Base-by-base conservation (phyloP, 192 early-diverging fungal genomes). In the Ambispora gerdemannii region DNA sequence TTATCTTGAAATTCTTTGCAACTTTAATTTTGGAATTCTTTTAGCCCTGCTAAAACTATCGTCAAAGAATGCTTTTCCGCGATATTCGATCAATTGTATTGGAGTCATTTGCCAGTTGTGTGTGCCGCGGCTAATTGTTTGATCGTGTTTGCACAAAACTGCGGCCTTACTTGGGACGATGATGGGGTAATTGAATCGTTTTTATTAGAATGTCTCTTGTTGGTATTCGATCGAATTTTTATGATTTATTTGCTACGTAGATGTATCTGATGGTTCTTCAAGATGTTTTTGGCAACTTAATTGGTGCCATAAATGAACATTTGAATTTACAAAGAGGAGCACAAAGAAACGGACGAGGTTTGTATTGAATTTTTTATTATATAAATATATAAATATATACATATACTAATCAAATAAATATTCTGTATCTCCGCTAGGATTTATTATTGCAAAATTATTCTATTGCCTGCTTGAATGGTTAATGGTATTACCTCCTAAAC, bases 401-500 rank as follows among this genome's bases (percentile, higher is more conserved):
- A n/a, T n/a, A n/a, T n/a, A n/a, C n/a, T n/a, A n/a, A 83, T 31
- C 27, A 31, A 33, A 10, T 71, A 13, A 11, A 65, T 70, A 28
- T 27, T 19, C 4, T 52, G 20, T 70, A 61, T 22, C 50, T 32
- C 62, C 43, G 13, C 43, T 72, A 78, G 87, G 81, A 3, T 62
- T 75, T 11, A 86, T 89, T 27, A 79, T 91, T n/a, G 80, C 87
- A 1, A 76, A 83, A 19, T 74, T 93, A 17, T 87, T 92, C 43
- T 81, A 83, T 25, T 89, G 90, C 65, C 60, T 93, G 7, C 72
- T 84, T 1, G 86, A 89, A 34, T 94, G 91, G 93, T 43, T 93
- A n/a, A 91, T 93, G 86, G 78, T 78, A 1, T 75, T 86, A 24
- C 84, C 88, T 4, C 70, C 83, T 13, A 81, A 81, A 24, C 63